Percentiles rank a stretch among this genome's conserved stretches.
Conservation (phyloP, 2,329 filamentous ascomycete species). For the Hymenoscyphus albidus region DNA sequence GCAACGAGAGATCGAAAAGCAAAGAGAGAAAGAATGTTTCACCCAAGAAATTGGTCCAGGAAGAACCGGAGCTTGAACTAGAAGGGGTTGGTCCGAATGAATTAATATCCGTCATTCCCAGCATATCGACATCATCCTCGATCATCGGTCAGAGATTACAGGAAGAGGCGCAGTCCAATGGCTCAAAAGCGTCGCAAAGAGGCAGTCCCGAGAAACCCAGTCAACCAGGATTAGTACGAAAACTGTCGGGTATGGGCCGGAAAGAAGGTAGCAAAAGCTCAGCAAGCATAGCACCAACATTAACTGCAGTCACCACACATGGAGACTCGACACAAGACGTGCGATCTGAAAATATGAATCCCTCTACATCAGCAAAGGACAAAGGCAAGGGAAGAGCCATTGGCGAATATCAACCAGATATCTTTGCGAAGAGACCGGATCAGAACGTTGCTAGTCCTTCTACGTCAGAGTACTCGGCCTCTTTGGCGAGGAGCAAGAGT, state of each 20-base stretch:
- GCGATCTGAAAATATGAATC: not conserved
- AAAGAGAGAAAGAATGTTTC: not conserved
- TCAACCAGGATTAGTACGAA: not conserved
- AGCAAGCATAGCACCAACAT: conserved; percentile 29
- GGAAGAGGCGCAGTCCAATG: not conserved
- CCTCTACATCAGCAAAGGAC: conserved; percentile 7
- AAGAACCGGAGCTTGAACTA: not conserved
- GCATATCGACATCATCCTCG: not conserved
- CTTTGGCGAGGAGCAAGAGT: conserved; percentile 55
- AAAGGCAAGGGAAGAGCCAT: conserved; percentile 28
- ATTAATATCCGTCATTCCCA: not conserved
- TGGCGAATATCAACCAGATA: conserved; percentile 16
- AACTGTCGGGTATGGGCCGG: not conserved
- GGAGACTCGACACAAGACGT: conserved; percentile 9
- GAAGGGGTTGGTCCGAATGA: not conserved
- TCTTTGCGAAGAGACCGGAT: conserved; percentile 30
- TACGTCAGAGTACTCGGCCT: conserved; percentile 31
- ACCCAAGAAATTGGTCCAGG: not conserved
- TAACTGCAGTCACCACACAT: conserved; percentile 24
- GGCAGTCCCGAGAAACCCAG: not conserved
- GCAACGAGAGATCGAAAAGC: not conserved
- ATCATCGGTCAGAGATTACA: not conserved
- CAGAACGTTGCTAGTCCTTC: conserved; percentile 15
- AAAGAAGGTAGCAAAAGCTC: conserved; percentile 17
- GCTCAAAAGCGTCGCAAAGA: not conserved